Evolutionary conservation across 768 basidiomycete species (phyloP).

Genomic region (Pleurotus citrinopileatus): DNA sequence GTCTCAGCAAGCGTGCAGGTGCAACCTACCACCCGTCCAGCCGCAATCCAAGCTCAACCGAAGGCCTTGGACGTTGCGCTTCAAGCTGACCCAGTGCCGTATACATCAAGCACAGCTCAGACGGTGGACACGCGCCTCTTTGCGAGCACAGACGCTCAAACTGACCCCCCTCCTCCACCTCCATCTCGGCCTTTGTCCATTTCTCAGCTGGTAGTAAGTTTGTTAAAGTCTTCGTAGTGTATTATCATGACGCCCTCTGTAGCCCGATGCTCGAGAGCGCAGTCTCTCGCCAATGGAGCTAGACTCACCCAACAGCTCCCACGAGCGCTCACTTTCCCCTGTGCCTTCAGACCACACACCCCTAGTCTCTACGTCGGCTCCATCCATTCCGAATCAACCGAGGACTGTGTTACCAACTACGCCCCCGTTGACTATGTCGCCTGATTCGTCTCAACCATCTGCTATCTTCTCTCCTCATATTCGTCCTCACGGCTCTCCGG

Average conservation of each 20-base stretch:
- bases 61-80: background rate
- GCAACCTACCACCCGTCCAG: slow-evolving; percentile 14
- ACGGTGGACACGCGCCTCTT: slow-evolving; percentile 15
- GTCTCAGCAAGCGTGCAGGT: slow-evolving; percentile 22
- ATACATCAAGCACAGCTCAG: slow-evolving; percentile 16
- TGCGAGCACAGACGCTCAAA: slow-evolving; percentile 18
- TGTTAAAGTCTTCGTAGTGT: background rate
- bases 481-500: background rate
- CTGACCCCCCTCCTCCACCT: slow-evolving; percentile 13
- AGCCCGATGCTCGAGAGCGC: slow-evolving; percentile 27
- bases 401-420: background rate
- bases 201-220: slow-evolving; percentile 5
- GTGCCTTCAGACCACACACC: slow-evolving; percentile 10
- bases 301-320: slow-evolving; percentile 43
- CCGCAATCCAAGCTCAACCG: slow-evolving; percentile 18
- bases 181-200: background rate
- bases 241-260: background rate
- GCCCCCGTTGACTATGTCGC: slow-evolving; percentile 2
- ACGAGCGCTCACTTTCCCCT: slow-evolving; percentile 18
- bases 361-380: background rate
- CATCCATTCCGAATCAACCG: background rate
- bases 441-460: slow-evolving; percentile 5
- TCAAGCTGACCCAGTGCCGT: slow-evolving; percentile 15
- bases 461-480: background rate
- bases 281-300: slow-evolving; percentile 65